phyloP scores from a whole-genome alignment of 192 early-diverging fungal species.

The Podila epicladia region DNA sequence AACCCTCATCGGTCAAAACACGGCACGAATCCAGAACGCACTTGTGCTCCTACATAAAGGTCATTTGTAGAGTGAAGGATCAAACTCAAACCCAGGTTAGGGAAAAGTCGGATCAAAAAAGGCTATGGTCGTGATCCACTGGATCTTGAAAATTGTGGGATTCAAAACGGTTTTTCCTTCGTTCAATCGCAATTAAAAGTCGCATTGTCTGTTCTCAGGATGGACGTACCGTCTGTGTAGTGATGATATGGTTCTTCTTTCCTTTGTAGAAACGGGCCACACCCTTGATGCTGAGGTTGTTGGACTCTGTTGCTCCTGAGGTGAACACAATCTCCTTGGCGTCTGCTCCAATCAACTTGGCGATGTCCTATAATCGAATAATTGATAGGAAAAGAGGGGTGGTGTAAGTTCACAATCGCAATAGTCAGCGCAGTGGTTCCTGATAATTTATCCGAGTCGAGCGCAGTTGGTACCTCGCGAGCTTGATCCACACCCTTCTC shows the following conservation, averaged over 20 bases:
- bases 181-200: too few species aligned
- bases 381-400: not conserved
- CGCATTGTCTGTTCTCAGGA: not conserved
- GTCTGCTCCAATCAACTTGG: conserved; percentile 88
- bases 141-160: too few species aligned
- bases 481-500: conserved; percentile 91
- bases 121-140: not conserved
- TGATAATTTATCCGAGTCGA: too few species aligned
- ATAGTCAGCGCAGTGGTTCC: too few species aligned
- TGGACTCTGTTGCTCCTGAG: conserved; percentile 95
- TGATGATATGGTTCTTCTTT: conserved; percentile 96
- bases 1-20: conserved; percentile 93
- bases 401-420: too few species aligned
- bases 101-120: conserved; percentile 13
- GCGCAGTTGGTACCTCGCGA: conserved; percentile 68
- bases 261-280: conserved; percentile 94
- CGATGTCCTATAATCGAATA: conserved; percentile 71
- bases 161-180: too few species aligned
- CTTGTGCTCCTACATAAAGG: conserved; percentile 85
- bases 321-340: conserved; percentile 98
- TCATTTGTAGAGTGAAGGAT: not conserved
- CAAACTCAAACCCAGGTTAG: conserved; percentile 10
- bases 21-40: conserved; percentile 98
- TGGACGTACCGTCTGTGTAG: conserved; percentile 81
- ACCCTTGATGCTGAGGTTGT: conserved; percentile 95